Percentiles rank a stretch among this genome's conserved stretches.
These are phyloP conservation scores for Fallopia convolvulus DNA, from an alignment of 148 eudicot species.

Conservation along the genomic window DNA sequence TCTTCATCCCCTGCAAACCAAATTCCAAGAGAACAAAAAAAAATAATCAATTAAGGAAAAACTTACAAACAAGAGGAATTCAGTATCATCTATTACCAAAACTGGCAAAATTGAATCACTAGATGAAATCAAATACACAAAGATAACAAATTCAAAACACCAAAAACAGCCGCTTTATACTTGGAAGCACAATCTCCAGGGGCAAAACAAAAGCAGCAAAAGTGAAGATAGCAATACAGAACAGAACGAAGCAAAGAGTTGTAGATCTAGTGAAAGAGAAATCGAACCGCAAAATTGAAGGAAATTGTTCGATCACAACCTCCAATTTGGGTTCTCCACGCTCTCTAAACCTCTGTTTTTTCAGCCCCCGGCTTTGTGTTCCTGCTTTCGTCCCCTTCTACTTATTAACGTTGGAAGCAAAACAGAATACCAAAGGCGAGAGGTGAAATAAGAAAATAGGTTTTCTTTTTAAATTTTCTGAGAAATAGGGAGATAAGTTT, in stretches of 20 bases:
- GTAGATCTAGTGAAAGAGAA: slow-evolving; percentile 7
- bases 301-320: neutral
- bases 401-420: slow-evolving; percentile 3
- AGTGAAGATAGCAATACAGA: neutral
- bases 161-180: slow-evolving; percentile 4
- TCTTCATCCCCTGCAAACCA: slow-evolving; percentile 42
- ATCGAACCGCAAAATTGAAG: neutral
- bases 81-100: neutral
- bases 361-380: neutral
- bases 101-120: neutral
- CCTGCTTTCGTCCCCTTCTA: neutral
- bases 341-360: slow-evolving; percentile 2
- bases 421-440: neutral
- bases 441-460: neutral
- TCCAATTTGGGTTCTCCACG: neutral
- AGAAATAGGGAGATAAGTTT: neutral
- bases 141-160: neutral
- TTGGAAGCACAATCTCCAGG: neutral
- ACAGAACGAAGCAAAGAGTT: neutral
- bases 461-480: too few species aligned
- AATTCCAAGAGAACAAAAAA: neutral
- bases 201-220: neutral
- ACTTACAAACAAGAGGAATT: neutral
- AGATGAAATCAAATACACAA: neutral
- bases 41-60: slow-evolving; percentile 3